A percentile compares a stretch with the other conserved stretches of the same genome.
phyloP scores from a whole-genome alignment of 345 rosid genomes.

The Eucalyptus regnans region DNA sequence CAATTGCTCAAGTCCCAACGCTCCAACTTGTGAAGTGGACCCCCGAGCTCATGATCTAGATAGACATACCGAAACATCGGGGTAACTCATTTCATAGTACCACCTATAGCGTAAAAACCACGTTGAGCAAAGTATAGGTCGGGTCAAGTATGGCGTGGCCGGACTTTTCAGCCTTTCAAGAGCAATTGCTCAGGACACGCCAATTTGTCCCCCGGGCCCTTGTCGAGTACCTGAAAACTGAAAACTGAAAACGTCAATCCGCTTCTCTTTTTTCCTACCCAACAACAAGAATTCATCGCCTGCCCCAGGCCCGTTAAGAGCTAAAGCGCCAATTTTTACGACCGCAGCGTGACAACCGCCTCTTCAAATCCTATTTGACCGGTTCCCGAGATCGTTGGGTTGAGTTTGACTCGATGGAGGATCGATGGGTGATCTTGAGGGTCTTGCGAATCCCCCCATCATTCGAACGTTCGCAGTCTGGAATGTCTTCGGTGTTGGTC shows the following conservation, averaged over 20 bases:
- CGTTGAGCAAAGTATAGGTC: too few species aligned
- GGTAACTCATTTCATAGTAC: too few species aligned
- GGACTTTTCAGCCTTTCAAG: background rate
- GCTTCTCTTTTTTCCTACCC: background rate
- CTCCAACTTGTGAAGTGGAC: background rate
- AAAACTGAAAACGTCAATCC: background rate
- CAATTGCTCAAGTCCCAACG: background rate
- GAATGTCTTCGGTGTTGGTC: background rate
- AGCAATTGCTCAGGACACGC: background rate
- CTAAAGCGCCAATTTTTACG: background rate
- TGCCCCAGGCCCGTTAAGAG: background rate
- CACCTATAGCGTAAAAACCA: background rate
- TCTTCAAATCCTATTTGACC: background rate
- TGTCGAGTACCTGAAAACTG: background rate
- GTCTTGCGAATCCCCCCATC: background rate
- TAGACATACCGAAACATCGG: too few species aligned
- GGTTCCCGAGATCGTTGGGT: background rate
- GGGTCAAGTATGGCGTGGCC: fast-evolving
- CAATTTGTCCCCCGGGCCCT: background rate
- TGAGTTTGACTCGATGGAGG: background rate
- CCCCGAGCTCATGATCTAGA: fast-evolving
- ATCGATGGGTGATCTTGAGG: background rate
- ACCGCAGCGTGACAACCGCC: background rate
- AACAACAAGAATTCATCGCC: background rate
- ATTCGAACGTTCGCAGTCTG: background rate